Percentiles rank a stretch among this genome's conserved stretches.
These are phyloP conservation scores for Malus sylvestris DNA, from an alignment of 306 rosid genomes.

Conservation along the genomic window DNA sequence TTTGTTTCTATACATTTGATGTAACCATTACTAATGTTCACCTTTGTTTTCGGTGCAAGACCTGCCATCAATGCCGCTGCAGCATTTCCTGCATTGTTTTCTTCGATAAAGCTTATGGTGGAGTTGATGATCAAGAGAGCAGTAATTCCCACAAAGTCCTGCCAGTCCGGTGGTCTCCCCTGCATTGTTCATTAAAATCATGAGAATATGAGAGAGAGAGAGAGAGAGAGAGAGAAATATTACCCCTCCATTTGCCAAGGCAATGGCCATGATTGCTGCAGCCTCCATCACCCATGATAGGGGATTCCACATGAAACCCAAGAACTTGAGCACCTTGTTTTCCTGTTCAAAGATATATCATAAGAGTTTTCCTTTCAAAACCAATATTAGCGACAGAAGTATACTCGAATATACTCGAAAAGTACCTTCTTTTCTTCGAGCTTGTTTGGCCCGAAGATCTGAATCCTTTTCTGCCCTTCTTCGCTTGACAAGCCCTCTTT, in stretches of 20 bases:
- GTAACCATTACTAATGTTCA: not conserved
- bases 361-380: not conserved
- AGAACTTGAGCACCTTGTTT: conserved; percentile 58
- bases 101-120: conserved; percentile 83
- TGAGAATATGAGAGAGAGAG: not conserved
- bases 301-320: conserved; percentile 98
- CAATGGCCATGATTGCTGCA: conserved; percentile 94
- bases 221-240: not conserved
- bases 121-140: conserved; percentile 69
- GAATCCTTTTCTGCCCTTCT: conserved; percentile 61
- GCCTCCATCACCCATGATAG: conserved; percentile 93
- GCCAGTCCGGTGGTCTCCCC: conserved; percentile 92
- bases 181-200: conserved; percentile 17
- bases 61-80: conserved; percentile 96
- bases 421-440: conserved; percentile 70
- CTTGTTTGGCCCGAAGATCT: conserved; percentile 78
- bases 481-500: conserved; percentile 64
- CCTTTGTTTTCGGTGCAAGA: conserved; percentile 92
- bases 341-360: conserved; percentile 42
- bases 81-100: conserved; percentile 93
- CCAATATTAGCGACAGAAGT: not conserved
- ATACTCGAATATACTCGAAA: not conserved
- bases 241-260: conserved; percentile 89
- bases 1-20: too few relatives aligned
- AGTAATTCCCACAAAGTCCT: conserved; percentile 62